Base-by-base conservation (phyloP, 306 rosid species). In the Ceratonia siliqua region DNA sequence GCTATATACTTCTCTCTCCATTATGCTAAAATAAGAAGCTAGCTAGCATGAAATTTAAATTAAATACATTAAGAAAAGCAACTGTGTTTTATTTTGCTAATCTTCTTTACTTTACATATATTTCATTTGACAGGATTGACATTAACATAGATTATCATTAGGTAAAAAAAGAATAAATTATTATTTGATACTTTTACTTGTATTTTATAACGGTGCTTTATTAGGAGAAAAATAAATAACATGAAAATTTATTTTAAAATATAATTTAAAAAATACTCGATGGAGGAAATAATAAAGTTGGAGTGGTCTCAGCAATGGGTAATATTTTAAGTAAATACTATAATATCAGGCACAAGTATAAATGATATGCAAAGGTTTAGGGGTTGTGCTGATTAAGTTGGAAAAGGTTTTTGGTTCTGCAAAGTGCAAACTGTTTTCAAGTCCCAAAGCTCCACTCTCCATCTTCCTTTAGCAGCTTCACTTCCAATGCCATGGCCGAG, bases 401-500 rank as follows among this genome's bases (percentile, higher is more conserved):
- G 10, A 48, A 53, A 75, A 68, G 21, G 15, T 11, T 48, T 52
- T 50, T 61, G 62, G 32, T 53, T 32, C 41, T 78, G 56, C 73
- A 42, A 30, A 53, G 43, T 56, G 58, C 3, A 49, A 49, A 61
- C 46, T 33, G 27, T 61, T 68, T n/a, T 35, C 73, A 67, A 71
- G 65, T 72, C n/a, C 82, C 77, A 22, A 36, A 54, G 74, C 82
- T 4, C 48, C 64, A n/a, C 56, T 8, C 27, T 8, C 38, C 73
- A 43, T 68, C 79, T 72, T 53, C 80, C 74, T 61, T 73, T 20
- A 52, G 72, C 59, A 8, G 15, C 12, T 17, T 11, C n/a, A 32
- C 28, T 68, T 67, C 69, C 76, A 58, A 54, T 30, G 68, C 74
- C 78, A 72, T 58, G 55, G 72, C 71, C 49, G 56, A 52, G 35